Conservation (phyloP, 192 early-diverging fungal genomes). For the Entrophospora sp. region DNA sequence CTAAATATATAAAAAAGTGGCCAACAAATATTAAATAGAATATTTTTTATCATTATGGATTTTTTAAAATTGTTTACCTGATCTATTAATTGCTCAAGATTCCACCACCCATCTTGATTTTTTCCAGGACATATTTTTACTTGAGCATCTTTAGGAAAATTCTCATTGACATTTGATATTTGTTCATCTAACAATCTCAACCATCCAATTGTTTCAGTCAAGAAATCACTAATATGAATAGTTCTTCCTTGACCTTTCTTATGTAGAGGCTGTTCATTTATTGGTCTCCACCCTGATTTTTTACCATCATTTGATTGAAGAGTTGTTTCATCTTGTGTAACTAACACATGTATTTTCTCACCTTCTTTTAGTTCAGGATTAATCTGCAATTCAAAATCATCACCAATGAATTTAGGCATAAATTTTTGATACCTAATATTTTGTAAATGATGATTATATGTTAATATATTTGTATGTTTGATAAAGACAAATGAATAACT, state of each 20-base stretch:
- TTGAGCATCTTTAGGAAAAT: neutral
- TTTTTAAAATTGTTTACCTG: too few relatives aligned
- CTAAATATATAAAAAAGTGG: too few relatives aligned
- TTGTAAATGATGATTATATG: too few relatives aligned
- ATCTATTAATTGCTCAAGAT: neutral
- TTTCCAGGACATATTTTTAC: constrained; percentile 11
- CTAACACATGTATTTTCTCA: constrained; percentile 2
- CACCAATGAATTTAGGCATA: neutral
- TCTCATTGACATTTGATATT: neutral
- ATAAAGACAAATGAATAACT: too few relatives aligned
- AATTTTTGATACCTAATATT: too few relatives aligned
- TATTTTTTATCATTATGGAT: constrained; percentile 15
- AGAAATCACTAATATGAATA: constrained; percentile 19
- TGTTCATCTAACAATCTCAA: neutral
- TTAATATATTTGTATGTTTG: too few relatives aligned
- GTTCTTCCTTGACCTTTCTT: constrained; percentile 13
- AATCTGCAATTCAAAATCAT: neutral
- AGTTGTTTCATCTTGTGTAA: constrained; percentile 20
- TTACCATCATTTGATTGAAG: constrained; percentile 19
- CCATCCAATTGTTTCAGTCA: constrained; percentile 7
- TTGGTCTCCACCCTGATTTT: neutral
- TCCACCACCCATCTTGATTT: constrained; percentile 22
- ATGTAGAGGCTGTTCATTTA: neutral
- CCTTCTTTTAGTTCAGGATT: neutral
- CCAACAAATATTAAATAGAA: too few relatives aligned